Evolutionary conservation across 345 rosid species (phyloP).

Genomic region (Brassica nigra): DNA sequence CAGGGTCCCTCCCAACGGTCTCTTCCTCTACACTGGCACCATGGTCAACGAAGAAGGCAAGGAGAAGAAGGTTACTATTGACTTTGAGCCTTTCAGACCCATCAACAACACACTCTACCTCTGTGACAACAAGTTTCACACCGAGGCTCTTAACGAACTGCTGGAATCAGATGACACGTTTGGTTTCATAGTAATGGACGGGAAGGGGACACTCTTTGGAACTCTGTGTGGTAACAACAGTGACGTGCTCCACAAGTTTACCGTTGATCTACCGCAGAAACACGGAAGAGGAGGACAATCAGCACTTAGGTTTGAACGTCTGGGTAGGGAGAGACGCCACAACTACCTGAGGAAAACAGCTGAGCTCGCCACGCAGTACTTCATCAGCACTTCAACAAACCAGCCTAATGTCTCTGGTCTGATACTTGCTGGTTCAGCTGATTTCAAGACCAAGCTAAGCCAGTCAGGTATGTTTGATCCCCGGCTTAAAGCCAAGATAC

Average conservation of each 20-base stretch:
- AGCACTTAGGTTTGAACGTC: conserved; percentile 46
- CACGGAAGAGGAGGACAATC: conserved; percentile 55
- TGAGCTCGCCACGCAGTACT: conserved; percentile 36
- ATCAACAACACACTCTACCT: conserved; percentile 46
- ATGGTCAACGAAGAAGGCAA: conserved; percentile 48
- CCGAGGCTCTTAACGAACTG: conserved; percentile 24
- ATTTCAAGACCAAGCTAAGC: conserved; percentile 2
- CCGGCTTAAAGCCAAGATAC: neutral
- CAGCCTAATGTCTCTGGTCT: conserved; percentile 12
- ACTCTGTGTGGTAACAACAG: conserved; percentile 44
- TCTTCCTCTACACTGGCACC: conserved; percentile 49
- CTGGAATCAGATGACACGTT: conserved; percentile 30
- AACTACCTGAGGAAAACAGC: conserved; percentile 47
- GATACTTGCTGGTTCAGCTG: conserved; percentile 11
- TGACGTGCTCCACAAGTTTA: conserved; percentile 47
- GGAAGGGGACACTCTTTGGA: conserved; percentile 51
- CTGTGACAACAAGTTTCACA: conserved; percentile 41
- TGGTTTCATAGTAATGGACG: conserved; percentile 43
- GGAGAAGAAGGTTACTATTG: conserved; percentile 49
- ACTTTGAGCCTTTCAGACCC: conserved; percentile 47
- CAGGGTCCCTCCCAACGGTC: conserved; percentile 51
- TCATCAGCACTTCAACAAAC: neutral
- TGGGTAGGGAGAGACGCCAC: conserved; percentile 40
- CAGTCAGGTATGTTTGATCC: conserved; percentile 15
- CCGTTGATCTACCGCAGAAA: conserved; percentile 49